Conservation (phyloP, 192 early-diverging fungal genomes). For the Chytriomyces sp. region DNA sequence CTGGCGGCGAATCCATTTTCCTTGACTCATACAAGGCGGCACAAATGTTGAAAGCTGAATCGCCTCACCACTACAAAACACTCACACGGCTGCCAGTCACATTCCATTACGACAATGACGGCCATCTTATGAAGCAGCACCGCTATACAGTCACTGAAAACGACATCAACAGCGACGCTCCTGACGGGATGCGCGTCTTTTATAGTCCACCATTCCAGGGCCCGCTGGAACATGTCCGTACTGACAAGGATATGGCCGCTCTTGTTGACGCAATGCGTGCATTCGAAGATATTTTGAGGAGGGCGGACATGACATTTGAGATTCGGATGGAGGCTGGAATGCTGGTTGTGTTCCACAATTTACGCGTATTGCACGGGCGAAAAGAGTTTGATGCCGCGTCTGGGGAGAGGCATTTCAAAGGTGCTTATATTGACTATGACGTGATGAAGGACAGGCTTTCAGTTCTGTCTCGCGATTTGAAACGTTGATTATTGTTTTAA, state of each 20-base stretch:
- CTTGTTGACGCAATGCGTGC: conserved; percentile 72
- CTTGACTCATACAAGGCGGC: conserved; percentile 76
- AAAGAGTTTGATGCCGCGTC: conserved; percentile 70
- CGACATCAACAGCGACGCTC: conserved; percentile 45
- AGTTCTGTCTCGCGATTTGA: not conserved
- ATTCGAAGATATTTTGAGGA: conserved; percentile 66
- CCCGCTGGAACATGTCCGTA: conserved; percentile 56
- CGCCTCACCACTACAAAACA: conserved; percentile 67
- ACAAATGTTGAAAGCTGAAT: conserved; percentile 55
- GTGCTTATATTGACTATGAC: conserved; percentile 64
- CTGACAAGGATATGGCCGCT: conserved; percentile 47
- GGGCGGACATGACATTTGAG: conserved; percentile 59
- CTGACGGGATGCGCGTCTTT: conserved; percentile 59
- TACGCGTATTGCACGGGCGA: conserved; percentile 79
- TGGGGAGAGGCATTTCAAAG: conserved; percentile 79
- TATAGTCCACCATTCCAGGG: conserved; percentile 89
- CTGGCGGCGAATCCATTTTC: conserved; percentile 74
- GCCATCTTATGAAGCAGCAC: conserved; percentile 74
- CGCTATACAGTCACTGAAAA: conserved; percentile 65
- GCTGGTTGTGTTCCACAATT: conserved; percentile 77
- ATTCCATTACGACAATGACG: conserved; percentile 81
- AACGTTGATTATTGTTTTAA: not conserved
- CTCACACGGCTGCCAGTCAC: conserved; percentile 67
- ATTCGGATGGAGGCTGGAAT: conserved; percentile 72
- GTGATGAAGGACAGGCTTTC: conserved; percentile 54